A percentile compares a stretch with the other conserved stretches of the same genome.
Evolutionary conservation across 2,329 filamentous ascomycete species (phyloP).

Genomic region (Aureobasidium zeae): DNA sequence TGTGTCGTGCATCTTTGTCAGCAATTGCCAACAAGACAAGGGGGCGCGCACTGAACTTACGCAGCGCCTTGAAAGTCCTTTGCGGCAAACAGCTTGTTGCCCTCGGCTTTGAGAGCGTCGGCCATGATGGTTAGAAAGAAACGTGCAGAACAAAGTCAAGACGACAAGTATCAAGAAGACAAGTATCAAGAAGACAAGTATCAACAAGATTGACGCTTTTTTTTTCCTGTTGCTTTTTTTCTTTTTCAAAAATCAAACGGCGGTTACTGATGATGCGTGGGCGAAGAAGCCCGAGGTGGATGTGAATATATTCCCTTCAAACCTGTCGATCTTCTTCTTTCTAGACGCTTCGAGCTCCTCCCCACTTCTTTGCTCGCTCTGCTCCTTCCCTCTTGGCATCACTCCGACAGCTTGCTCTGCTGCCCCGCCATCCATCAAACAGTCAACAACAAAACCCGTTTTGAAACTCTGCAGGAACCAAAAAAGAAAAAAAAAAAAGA

Average conservation of each 20-base stretch:
- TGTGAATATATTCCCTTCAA: slow-evolving; percentile 1
- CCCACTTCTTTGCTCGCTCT: too few species aligned
- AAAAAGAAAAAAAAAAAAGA: too few species aligned
- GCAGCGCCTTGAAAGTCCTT: slow-evolving; percentile 95
- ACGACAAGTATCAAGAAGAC: too few species aligned
- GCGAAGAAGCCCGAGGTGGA: too few species aligned
- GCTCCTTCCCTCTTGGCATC: background rate
- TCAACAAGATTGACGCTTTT: too few species aligned
- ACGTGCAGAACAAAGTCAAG: too few species aligned
- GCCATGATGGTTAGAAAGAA: slow-evolving; percentile 37
- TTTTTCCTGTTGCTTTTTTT: too few species aligned
- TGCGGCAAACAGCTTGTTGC: slow-evolving; percentile 96
- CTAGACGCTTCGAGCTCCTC: slow-evolving; percentile 1
- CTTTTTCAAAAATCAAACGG: too few species aligned
- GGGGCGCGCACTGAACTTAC: slow-evolving; percentile 48
- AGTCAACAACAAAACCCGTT: background rate
- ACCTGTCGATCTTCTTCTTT: too few species aligned
- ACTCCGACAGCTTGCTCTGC: too few species aligned
- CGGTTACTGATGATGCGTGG: too few species aligned
- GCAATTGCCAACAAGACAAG: background rate
- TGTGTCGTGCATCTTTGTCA: slow-evolving; percentile 37
- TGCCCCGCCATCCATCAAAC: background rate
- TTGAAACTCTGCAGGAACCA: background rate
- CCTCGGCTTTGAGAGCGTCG: slow-evolving; percentile 86
- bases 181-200: too few species aligned